Base-by-base conservation (phyloP, 1,284 basidiomycete species). In the Sphaerobolus stellatus region DNA sequence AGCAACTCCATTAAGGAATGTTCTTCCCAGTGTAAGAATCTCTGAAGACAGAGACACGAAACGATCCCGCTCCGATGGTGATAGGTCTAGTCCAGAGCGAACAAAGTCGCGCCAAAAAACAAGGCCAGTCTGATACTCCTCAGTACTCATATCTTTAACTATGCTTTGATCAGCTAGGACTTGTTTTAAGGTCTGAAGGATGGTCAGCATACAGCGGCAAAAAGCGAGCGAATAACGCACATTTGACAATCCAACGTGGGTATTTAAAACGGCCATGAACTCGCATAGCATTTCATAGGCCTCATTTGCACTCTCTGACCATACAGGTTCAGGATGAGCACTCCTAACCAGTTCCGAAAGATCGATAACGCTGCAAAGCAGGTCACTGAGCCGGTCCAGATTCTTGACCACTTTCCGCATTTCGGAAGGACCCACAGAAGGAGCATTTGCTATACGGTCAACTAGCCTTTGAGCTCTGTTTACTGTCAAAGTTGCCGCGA, bases 191-290 rank as follows among this genome's bases (percentile, higher is more conserved):
- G 86, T 80, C 88, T 90, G 51, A 20, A 61, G 62, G 33, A 25
- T 50, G 28, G 47, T 54, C 56, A 40, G 34, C 14, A 61, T 46
- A 13, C 59, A 54, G 47, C 48, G 49, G 28, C 24, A 48, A 28
- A 16, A 27, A 57, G 75, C 84, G 14, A 18, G 13, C 20, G 11
- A 16, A 11, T 49, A n/a, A 18, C 25, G 70, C 68, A 91, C 94
- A 75, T 92, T 81, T 65, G 97, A 98, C 40, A 99, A 75, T 18
- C 89, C 93, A n/a, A 89, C 87, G 75, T 98, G 82, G 16, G 95
- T 98, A 71, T 99, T 99, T 57, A 99, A 79, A 36, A 92, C 86
- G 73, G 98, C 98, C 95, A 99, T 98, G 71, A 91, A 96, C 70
- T 94, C 90, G 75, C 94, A 98, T 55, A 98, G 76, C 56, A 84